Percentiles rank a stretch among this genome's conserved stretches.
These are phyloP conservation scores for Beta vulgaris DNA, from an alignment of 148 eudicot genomes.

Conservation along the genomic window DNA sequence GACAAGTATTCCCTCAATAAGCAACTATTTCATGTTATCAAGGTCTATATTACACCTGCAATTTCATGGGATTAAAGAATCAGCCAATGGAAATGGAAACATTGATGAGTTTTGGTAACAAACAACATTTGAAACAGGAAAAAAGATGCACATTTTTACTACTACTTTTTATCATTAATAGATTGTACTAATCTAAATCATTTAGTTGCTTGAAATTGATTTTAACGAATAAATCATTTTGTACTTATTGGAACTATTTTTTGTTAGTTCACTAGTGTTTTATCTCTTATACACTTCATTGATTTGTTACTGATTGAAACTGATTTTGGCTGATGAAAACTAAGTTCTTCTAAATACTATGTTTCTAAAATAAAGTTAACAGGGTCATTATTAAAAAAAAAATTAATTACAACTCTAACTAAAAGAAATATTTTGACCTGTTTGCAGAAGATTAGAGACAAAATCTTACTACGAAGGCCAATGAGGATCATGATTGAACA, in stretches of 20 bases:
- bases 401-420: neutral
- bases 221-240: too few species aligned
- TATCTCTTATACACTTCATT: too few species aligned
- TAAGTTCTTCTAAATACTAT: too few species aligned
- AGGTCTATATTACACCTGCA: neutral
- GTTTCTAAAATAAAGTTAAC: too few species aligned
- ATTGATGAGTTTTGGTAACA: neutral
- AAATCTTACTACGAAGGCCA: neutral
- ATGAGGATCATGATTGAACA: conserved; percentile 18
- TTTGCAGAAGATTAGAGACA: neutral
- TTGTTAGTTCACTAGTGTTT: too few species aligned
- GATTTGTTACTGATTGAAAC: too few species aligned
- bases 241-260: too few species aligned
- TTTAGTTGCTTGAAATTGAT: too few species aligned
- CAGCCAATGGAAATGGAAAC: neutral
- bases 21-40: neutral
- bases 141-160: neutral
- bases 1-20: neutral
- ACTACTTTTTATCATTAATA: too few species aligned
- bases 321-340: too few species aligned
- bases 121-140: neutral
- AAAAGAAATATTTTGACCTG: conserved; percentile 6
- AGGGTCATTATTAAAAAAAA: neutral
- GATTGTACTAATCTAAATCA: too few species aligned
- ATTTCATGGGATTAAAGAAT: neutral